Evolutionary conservation across 257 asterid species (phyloP).

Genomic region (Salvia miltiorrhiza): DNA sequence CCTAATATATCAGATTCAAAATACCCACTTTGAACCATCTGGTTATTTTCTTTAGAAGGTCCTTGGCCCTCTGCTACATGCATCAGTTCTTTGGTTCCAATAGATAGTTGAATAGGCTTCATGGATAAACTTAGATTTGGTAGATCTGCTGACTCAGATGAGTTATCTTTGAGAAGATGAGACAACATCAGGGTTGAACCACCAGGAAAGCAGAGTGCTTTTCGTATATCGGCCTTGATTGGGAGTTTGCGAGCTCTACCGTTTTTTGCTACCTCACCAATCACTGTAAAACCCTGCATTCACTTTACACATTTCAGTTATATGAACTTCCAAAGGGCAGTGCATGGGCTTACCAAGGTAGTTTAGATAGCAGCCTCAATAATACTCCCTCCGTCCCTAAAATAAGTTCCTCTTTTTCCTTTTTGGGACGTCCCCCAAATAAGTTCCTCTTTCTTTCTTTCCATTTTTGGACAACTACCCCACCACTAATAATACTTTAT

Average conservation of each 20-base stretch:
- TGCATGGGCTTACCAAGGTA: not conserved
- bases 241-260: constrained; percentile 76
- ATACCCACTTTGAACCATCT: constrained; percentile 21
- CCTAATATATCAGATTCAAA: constrained; percentile 32
- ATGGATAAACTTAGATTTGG: constrained; percentile 28
- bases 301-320: constrained; percentile 1
- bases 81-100: constrained; percentile 30
- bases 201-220: constrained; percentile 90
- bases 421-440: too few species aligned
- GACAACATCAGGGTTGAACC: constrained; percentile 77
- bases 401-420: too few species aligned
- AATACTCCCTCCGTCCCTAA: too few species aligned
- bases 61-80: constrained; percentile 22
- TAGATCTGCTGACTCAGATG: constrained; percentile 30
- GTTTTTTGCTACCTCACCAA: constrained; percentile 69
- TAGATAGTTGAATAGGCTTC: constrained; percentile 29
- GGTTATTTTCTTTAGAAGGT: constrained; percentile 33
- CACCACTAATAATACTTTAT: too few species aligned
- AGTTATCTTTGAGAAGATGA: constrained; percentile 46
- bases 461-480: too few species aligned
- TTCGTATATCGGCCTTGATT: constrained; percentile 72
- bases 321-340: not conserved
- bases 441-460: too few species aligned
- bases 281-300: constrained; percentile 74
- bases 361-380: not conserved